These are phyloP conservation scores for Pichia insulana DNA, from an alignment of 805 yeast species.

Conservation along the genomic window DNA sequence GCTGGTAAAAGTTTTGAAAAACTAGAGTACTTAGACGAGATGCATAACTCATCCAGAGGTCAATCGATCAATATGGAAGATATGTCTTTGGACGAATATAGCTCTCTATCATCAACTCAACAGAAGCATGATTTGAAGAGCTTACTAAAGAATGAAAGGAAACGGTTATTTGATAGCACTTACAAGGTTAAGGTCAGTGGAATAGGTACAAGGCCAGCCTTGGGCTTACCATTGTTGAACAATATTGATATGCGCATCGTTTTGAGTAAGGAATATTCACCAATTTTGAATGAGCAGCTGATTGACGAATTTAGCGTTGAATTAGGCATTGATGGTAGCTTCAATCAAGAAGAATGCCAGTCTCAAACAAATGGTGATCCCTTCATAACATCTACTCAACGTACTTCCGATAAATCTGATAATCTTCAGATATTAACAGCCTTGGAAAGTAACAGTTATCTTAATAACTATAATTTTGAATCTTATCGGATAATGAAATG, in stretches of 20 bases:
- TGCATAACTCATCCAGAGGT: not conserved
- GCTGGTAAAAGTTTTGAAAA: slow-evolving; percentile 13
- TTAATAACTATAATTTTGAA: slow-evolving; percentile 27
- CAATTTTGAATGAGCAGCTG: slow-evolving; percentile 28
- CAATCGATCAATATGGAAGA: not conserved
- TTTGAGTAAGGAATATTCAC: slow-evolving; percentile 34
- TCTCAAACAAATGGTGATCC: not conserved
- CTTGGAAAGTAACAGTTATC: slow-evolving; percentile 23
- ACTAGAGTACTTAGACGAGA: slow-evolving; percentile 13
- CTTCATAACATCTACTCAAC: slow-evolving; percentile 9
- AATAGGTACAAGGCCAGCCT: slow-evolving; percentile 37
- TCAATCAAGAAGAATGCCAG: not conserved
- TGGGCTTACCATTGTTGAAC: slow-evolving; percentile 50
- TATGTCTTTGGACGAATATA: slow-evolving; percentile 1
- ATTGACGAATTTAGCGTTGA: slow-evolving; percentile 29
- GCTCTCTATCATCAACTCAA: not conserved
- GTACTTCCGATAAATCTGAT: not conserved
- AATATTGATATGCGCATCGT: slow-evolving; percentile 42
- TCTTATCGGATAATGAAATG: slow-evolving; percentile 22
- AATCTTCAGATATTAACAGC: slow-evolving; percentile 17
- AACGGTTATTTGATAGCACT: slow-evolving; percentile 23
- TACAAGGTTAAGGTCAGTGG: slow-evolving; percentile 27
- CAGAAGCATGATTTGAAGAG: slow-evolving; percentile 17
- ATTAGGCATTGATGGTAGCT: slow-evolving; percentile 23
- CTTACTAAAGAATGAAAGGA: slow-evolving; percentile 21